These are phyloP conservation scores for Fomitopsis pinicola DNA, from an alignment of 1,284 basidiomycete genomes.

Conservation along the genomic window DNA sequence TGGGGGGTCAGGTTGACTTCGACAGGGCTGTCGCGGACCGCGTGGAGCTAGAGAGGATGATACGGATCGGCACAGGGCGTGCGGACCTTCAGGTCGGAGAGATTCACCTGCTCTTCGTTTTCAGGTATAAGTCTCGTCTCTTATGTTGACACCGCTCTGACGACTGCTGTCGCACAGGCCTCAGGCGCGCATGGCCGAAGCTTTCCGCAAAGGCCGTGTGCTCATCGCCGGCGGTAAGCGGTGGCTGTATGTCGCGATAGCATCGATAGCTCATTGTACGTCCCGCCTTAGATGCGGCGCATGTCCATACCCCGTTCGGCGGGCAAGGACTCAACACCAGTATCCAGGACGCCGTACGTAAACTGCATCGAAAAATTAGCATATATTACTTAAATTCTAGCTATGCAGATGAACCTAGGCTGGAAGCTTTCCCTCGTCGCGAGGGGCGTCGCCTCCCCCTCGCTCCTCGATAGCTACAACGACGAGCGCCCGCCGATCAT, in stretches of 20 bases:
- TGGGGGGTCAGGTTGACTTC: neutral
- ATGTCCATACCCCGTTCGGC: constrained; percentile 28
- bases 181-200: constrained; percentile 34
- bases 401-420: constrained; percentile 24
- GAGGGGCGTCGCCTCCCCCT: constrained; percentile 18
- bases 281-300: constrained; percentile 18
- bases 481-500: constrained; percentile 26
- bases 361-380: neutral
- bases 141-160: neutral
- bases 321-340: constrained; percentile 18
- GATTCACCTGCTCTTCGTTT: constrained; percentile 5
- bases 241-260: too few relatives aligned
- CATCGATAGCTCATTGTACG: neutral
- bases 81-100: constrained; percentile 7
- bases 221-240: constrained; percentile 35
- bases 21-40: neutral
- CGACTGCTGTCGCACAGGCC: constrained; percentile 18
- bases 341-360: constrained; percentile 7
- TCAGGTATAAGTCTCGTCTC: neutral
- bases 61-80: constrained; percentile 5
- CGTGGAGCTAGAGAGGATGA: neutral
- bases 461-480: constrained; percentile 22
- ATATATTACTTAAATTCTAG: neutral
- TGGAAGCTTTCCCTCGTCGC: constrained; percentile 30
- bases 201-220: constrained; percentile 29